These are phyloP conservation scores for Thalassiosira allenii DNA, from an alignment of 352 stramenopile genomes.

Conservation along the genomic window DNA sequence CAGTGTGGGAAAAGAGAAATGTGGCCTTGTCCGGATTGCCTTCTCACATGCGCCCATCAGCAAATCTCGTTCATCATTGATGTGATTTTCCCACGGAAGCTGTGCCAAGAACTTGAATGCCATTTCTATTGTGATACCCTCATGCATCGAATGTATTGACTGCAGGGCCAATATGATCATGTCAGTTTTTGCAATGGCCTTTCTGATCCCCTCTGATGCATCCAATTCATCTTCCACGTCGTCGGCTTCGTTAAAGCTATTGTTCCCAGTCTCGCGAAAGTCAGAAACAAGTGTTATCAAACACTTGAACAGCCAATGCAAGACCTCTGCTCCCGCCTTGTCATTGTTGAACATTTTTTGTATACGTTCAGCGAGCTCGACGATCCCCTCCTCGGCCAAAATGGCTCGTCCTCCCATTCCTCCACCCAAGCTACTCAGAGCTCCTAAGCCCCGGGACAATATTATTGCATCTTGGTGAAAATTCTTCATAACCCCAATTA, in stretches of 20 bases:
- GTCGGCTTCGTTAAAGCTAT: background rate
- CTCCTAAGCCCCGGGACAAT: conserved; percentile 51
- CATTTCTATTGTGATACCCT: conserved; percentile 34
- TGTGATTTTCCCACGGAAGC: conserved; percentile 17
- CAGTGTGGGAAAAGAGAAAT: conserved; percentile 21
- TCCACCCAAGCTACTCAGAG: conserved; percentile 39
- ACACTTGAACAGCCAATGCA: conserved; percentile 63
- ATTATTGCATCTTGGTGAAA: conserved; percentile 37
- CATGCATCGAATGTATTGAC: conserved; percentile 34
- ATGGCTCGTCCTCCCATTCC: conserved; percentile 19
- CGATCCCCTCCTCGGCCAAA: conserved; percentile 34
- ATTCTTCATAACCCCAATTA: conserved; percentile 42
- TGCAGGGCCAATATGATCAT: conserved; percentile 28
- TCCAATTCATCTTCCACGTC: conserved; percentile 37
- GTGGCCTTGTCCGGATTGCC: conserved; percentile 1
- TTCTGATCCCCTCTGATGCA: conserved; percentile 26
- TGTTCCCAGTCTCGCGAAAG: conserved; percentile 11
- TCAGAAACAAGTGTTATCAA: conserved; percentile 38
- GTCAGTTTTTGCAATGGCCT: background rate
- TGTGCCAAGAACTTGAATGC: conserved; percentile 53
- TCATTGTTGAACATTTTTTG: conserved; percentile 28
- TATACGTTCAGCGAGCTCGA: conserved; percentile 36
- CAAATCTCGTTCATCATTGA: background rate
- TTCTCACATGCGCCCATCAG: background rate
- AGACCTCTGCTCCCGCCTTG: conserved; percentile 19